Conservation (phyloP, 2,329 filamentous ascomycete genomes). For the Fusarium nodosum region DNA sequence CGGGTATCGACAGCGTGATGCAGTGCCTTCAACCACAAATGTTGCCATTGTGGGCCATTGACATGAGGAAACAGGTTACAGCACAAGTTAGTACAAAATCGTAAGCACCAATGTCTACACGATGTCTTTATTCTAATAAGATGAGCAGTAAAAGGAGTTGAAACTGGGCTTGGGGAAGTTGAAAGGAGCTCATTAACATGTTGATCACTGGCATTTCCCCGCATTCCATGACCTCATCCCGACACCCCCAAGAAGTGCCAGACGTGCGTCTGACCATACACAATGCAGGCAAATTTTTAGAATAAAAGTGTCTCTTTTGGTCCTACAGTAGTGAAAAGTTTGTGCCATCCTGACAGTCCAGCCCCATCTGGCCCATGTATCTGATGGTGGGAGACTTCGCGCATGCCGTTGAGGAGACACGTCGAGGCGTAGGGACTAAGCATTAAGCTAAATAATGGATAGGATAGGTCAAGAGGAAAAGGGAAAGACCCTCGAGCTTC, state of each 20-base stretch:
- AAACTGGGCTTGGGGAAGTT: slow-evolving; percentile 16
- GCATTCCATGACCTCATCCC: slow-evolving; percentile 55
- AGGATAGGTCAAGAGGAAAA: slow-evolving; percentile 9
- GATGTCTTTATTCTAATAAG: slow-evolving; percentile 20
- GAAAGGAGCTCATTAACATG: slow-evolving; percentile 24
- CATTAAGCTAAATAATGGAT: slow-evolving; percentile 10
- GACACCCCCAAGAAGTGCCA: slow-evolving; percentile 45
- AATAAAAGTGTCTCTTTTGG: slow-evolving; percentile 16
- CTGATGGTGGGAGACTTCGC: slow-evolving; percentile 23
- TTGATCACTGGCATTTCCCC: slow-evolving; percentile 49
- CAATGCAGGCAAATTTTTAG: slow-evolving; percentile 25
- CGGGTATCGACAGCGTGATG: not conserved
- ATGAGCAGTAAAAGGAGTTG: slow-evolving; percentile 26
- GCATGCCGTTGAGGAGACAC: slow-evolving; percentile 40
- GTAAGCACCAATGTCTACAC: slow-evolving; percentile 9
- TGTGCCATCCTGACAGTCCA: slow-evolving; percentile 10
- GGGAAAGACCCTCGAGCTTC: slow-evolving; percentile 28
- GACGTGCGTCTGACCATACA: slow-evolving; percentile 45
- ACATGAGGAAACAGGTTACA: slow-evolving; percentile 18
- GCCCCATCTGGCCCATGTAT: slow-evolving; percentile 1
- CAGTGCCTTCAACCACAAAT: not conserved
- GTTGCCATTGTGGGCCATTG: slow-evolving; percentile 23
- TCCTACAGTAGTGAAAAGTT: slow-evolving; percentile 31
- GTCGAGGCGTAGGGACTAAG: slow-evolving; percentile 31
- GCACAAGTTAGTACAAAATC: slow-evolving; percentile 1